Percentiles rank a stretch among this genome's conserved stretches.
Evolutionary conservation across 345 rosid genomes (phyloP).

Genomic region (Camelina hispida): DNA sequence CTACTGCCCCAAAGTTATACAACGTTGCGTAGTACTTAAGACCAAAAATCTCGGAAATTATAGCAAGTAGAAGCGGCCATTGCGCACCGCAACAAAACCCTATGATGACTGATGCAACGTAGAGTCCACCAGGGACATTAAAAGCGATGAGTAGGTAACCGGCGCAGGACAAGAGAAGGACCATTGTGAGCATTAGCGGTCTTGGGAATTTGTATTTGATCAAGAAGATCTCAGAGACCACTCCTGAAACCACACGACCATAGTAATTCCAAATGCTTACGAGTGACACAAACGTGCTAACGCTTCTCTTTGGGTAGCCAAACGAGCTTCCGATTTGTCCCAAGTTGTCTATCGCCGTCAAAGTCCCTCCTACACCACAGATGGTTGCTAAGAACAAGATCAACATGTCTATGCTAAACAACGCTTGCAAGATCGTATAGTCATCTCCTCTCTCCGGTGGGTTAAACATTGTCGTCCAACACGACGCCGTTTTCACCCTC

Average conservation of each 20-base stretch:
- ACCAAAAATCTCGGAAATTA: slow-evolving; percentile 65
- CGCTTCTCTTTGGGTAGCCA: slow-evolving; percentile 51
- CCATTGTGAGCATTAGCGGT: slow-evolving; percentile 50
- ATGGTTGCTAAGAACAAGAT: slow-evolving; percentile 53
- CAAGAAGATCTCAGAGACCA: slow-evolving; percentile 52
- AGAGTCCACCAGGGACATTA: slow-evolving; percentile 54
- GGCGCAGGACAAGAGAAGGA: slow-evolving; percentile 49
- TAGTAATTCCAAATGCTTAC: slow-evolving; percentile 65
- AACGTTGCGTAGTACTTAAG: slow-evolving; percentile 60
- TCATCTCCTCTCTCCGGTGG: slow-evolving; percentile 61
- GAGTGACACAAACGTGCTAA: slow-evolving; percentile 56
- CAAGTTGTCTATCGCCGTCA: slow-evolving; percentile 54
- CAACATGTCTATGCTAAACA: slow-evolving; percentile 61
- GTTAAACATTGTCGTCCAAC: not conserved
- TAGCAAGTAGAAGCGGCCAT: slow-evolving; percentile 54
- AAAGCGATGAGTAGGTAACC: slow-evolving; percentile 58
- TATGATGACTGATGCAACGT: slow-evolving; percentile 54
- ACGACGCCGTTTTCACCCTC: slow-evolving; percentile 40
- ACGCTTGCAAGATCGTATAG: slow-evolving; percentile 59
- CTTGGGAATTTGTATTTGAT: slow-evolving; percentile 54
- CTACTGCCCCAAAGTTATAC: slow-evolving; percentile 51
- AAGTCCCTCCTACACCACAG: slow-evolving; percentile 56
- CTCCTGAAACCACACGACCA: slow-evolving; percentile 58
- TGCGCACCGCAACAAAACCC: slow-evolving; percentile 64
- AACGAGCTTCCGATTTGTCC: slow-evolving; percentile 55